Conservation (phyloP, 257 asterid genomes). For the Leonotis leonurus region DNA sequence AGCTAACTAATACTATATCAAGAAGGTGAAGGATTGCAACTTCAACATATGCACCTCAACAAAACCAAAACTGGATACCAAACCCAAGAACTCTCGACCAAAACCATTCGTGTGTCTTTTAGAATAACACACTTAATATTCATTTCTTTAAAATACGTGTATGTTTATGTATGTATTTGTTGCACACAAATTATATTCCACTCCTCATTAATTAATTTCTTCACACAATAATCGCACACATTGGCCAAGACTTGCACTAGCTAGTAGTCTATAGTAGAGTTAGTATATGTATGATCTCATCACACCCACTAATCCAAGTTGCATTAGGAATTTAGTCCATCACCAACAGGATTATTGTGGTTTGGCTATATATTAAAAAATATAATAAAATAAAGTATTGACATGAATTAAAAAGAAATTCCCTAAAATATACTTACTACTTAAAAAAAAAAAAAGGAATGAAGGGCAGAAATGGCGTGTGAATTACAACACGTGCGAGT, state of each 20-base stretch:
- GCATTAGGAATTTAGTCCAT: neutral
- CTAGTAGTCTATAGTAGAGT: neutral
- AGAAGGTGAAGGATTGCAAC: neutral
- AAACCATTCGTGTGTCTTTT: neutral
- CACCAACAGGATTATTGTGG: too few species aligned
- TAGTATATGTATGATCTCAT: neutral
- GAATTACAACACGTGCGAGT: constrained; percentile 21
- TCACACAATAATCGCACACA: too few species aligned
- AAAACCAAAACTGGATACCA: constrained; percentile 15
- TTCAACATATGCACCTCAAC: constrained; percentile 11
- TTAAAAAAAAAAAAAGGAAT: neutral
- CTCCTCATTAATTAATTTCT: too few species aligned
- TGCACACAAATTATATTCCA: too few species aligned
- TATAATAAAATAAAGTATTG: neutral
- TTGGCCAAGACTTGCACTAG: neutral
- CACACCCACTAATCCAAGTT: neutral
- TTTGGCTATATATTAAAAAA: too few species aligned
- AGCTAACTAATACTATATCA: neutral
- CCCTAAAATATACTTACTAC: neutral
- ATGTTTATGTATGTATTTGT: too few species aligned
- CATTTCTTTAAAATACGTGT: neutral
- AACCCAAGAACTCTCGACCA: constrained; percentile 20
- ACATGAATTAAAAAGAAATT: neutral
- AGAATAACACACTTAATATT: neutral
- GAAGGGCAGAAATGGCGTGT: neutral